phyloP scores from a whole-genome alignment of 1,284 basidiomycete genomes.

The Ceratobasidium sp. region DNA sequence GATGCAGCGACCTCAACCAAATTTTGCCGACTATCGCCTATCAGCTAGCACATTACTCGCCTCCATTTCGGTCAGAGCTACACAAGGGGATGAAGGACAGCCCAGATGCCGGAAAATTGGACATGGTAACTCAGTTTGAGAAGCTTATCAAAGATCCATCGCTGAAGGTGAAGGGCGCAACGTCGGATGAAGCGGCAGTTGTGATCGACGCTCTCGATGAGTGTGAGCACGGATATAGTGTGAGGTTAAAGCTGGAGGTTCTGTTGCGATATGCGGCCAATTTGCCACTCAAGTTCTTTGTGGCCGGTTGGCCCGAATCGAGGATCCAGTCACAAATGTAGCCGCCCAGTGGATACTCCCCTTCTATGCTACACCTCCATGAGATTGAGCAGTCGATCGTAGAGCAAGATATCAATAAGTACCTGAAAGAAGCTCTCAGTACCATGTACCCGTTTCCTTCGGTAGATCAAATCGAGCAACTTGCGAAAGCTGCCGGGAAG shows the following conservation, averaged over 20 bases:
- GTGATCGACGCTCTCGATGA: constrained; percentile 2
- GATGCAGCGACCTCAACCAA: not conserved
- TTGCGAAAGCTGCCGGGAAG: not conserved
- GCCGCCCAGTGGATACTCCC: too few relatives aligned
- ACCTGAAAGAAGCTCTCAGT: not conserved
- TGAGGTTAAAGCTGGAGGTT: not conserved
- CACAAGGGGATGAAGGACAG: too few relatives aligned
- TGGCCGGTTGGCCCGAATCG: not conserved
- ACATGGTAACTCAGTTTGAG: constrained; percentile 43
- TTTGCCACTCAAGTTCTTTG: constrained; percentile 9
- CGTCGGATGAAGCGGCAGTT: not conserved
- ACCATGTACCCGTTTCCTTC: not conserved
- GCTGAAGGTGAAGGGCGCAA: not conserved
- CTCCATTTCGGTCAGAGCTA: not conserved
- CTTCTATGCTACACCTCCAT: too few relatives aligned
- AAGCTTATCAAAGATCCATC: constrained; percentile 39
- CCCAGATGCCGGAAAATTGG: constrained; percentile 41
- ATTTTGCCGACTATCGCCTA: constrained; percentile 38
- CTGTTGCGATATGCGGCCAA: not conserved
- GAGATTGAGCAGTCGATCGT: too few relatives aligned
- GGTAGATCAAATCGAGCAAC: not conserved
- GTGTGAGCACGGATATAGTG: not conserved
- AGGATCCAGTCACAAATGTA: too few relatives aligned
- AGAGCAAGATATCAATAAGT: too few relatives aligned
- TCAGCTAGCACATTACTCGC: constrained; percentile 24